Evolutionary conservation across 2,329 filamentous ascomycete genomes (phyloP), one percentile per base, ranked within the genome.

Genomic region (Pseudocercospora vitis): DNA sequence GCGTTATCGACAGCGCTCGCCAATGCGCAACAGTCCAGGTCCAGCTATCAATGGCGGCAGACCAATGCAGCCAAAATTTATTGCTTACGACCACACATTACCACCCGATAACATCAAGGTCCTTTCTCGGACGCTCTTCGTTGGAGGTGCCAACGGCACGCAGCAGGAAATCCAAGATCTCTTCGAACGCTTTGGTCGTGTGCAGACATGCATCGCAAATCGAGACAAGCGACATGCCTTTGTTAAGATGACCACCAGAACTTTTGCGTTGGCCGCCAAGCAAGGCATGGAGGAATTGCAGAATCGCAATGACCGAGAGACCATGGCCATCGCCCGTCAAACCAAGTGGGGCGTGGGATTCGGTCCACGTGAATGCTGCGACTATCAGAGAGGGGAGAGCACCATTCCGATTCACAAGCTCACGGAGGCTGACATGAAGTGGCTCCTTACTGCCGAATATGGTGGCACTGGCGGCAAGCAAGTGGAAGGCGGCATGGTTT

Each of bases 291-390:
- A 96, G 70, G 89, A 85, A 40, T 95, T 96, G 83, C 91, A 96
- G 71, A 85, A 84, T 48, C 83, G 84, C 57, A 84, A 87, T 59
- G 81, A 85, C 55, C 80, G 86, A 4, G 87, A 89, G 47, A 81
- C 88, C 64, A 83, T 89, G 60, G 82, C 90, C 50, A 81, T 78
- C 57, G 76, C 75, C 33, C 74, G 76, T 16, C 66, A 94, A 85
- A 97, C 92, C 33, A 86, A 94, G 60, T 99, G 94, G 94, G 94
- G 94, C 61, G 94, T 99, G 45, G 94, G 94, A 12, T 99, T 96
- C 67, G 94, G 94, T 2, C 94, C 94, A 40, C 85, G 94, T 67
- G 94, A 99, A 71, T 99, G 94, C 78, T 96, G 91, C 70, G 91
- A 99, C 73, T 99, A 99, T 72, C 81, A 86, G 62, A 94, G 86